Evolutionary conservation across 129 eudicot genomes (phyloP).

Genomic region (Arctium minus): DNA sequence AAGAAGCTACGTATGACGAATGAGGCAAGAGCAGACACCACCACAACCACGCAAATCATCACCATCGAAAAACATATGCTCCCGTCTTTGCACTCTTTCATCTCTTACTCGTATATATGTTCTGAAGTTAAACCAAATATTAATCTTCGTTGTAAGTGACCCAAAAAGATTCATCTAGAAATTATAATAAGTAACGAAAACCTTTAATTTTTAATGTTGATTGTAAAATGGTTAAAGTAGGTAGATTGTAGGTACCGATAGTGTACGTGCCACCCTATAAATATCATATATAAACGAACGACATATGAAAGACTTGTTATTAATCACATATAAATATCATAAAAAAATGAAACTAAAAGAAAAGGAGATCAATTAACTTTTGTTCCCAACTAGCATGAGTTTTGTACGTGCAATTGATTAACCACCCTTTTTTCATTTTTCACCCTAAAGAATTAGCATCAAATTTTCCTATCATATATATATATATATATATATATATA

Average conservation of each 20-base stretch:
- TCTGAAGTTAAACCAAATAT: neutral
- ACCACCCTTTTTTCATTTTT: neutral
- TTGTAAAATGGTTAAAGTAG: neutral
- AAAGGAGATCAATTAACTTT: too few species aligned
- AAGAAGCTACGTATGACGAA: slow-evolving; percentile 1
- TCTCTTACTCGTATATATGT: neutral
- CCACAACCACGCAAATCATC: slow-evolving; percentile 3
- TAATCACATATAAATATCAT: neutral
- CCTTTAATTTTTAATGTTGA: neutral
- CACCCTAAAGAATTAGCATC: neutral
- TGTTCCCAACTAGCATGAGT: neutral
- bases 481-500: too few species aligned
- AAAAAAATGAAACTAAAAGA: too few species aligned
- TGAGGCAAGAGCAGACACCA: neutral
- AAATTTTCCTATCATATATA: neutral
- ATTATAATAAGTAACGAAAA: neutral
- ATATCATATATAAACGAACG: neutral
- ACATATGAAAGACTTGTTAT: neutral
- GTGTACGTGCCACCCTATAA: neutral
- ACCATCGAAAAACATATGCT: slow-evolving; percentile 17
- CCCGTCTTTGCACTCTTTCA: slow-evolving; percentile 18
- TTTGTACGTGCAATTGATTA: neutral
- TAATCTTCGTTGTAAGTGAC: neutral
- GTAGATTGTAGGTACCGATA: neutral
- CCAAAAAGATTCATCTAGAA: neutral